Base-by-base conservation (phyloP, 192 early-diverging fungal species). In the Umbelopsis sp. region DNA sequence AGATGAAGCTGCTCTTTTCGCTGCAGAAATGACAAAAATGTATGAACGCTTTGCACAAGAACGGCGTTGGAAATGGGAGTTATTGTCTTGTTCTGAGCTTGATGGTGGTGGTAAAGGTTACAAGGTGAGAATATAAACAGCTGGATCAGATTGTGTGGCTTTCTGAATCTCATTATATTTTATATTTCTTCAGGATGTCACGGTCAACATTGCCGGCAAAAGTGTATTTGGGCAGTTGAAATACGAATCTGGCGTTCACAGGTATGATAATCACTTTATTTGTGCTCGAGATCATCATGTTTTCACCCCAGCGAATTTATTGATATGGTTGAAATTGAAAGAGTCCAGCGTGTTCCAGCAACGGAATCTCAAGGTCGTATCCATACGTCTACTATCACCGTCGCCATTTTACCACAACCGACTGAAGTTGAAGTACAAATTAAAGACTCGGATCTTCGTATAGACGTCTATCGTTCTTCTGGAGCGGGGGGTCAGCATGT, bases 401-500 rank as follows among this genome's bases (percentile, higher is more conserved):
- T 94, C 2, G 93, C 92, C 8, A 90, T 94, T 32, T 77, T 94
- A 70, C 89, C 93, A 2, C 84, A 92, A 45, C 88, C 93, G 7
- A 85, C 88, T 21, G 83, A 93, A 44, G 89, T 92, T 5, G 83
- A 92, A 36, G 84, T 92, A 16, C 85, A 89, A 52, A 84, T 94
- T 25, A 81, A 81, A 4, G 90, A 91, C 21, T 73, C 78, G 0
- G 91, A 93, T 59, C 75, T 94, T 6, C 82, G 89, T 1, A 84
- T 93, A 29, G 93, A 94, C 66, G 84, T 88, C 32, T 93, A 87
- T 71, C 82, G 93, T 7, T 88, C 93, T 26, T 90, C 88, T 16
- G 93, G 93, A 14, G 86, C 89, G n/a, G 93, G 93, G n/a, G 93
- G 93, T 17, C 93, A 94, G 86, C 96, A 97, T 75, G 96, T 98